Percentiles rank a stretch among this genome's conserved stretches.
These are phyloP conservation scores for Volvox reticuliferus DNA, from an alignment of 139 green algal species.

Conservation along the genomic window DNA sequence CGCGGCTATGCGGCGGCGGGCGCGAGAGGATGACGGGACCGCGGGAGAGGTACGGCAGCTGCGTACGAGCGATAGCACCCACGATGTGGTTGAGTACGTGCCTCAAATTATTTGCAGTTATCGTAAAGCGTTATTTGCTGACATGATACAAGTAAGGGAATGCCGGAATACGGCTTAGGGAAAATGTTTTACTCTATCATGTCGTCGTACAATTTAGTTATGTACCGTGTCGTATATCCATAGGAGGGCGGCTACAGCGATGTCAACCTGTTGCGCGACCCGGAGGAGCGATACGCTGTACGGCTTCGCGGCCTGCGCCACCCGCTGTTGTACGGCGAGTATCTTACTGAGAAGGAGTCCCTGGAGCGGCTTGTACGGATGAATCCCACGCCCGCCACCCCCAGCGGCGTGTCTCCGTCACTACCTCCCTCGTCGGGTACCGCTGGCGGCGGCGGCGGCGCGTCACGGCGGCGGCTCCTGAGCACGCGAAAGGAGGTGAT, in stretches of 20 bases:
- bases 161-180: too few species aligned
- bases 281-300: slow-evolving; percentile 55
- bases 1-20: not conserved
- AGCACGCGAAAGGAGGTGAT: slow-evolving; percentile 28
- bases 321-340: slow-evolving; percentile 81
- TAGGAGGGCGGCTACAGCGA: not conserved
- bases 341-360: slow-evolving; percentile 61
- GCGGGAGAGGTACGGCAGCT: not conserved
- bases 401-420: not conserved
- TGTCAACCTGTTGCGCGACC: not conserved
- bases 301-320: slow-evolving; percentile 72
- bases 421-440: not conserved
- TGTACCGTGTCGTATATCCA: too few species aligned
- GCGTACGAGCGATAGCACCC: too few species aligned
- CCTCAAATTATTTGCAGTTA: too few species aligned
- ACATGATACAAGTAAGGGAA: too few species aligned
- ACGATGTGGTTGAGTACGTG: too few species aligned
- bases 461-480: not conserved
- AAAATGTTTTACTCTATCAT: too few species aligned
- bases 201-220: too few species aligned
- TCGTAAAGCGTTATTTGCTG: too few species aligned
- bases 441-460: not conserved
- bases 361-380: slow-evolving; percentile 50
- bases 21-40: not conserved
- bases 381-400: not conserved